Percentiles rank a stretch among this genome's conserved stretches.
Evolutionary conservation across 2,329 filamentous ascomycete genomes (phyloP).

Genomic region (Ophiostoma novo-ulmi): DNA sequence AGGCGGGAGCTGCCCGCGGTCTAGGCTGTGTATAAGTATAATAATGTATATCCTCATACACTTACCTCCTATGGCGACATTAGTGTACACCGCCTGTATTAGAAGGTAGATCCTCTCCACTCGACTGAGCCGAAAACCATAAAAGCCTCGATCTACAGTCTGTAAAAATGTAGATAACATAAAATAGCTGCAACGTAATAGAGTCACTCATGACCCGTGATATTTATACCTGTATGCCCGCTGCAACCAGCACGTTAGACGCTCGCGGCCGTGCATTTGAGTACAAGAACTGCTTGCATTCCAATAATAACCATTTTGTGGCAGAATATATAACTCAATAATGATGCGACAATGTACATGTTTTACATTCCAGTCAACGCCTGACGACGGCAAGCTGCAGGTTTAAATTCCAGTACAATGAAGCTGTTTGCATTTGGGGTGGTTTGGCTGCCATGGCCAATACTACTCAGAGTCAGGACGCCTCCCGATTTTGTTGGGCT

Average conservation of each 20-base stretch:
- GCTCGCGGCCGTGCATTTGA: not conserved
- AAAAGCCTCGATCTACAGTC: not conserved
- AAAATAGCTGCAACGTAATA: too few relatives aligned
- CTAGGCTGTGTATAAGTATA: not conserved
- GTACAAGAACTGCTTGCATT: not conserved
- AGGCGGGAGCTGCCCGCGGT: not conserved
- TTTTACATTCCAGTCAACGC: not conserved
- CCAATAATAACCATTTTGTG: not conserved
- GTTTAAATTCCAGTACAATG: not conserved
- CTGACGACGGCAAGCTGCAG: not conserved
- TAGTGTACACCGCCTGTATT: not conserved
- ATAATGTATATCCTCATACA: not conserved
- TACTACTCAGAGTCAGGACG: too few relatives aligned
- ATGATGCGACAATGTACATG: not conserved
- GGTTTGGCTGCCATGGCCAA: too few relatives aligned
- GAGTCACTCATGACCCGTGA: not conserved
- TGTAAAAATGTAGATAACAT: too few relatives aligned
- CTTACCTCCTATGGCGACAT: not conserved
- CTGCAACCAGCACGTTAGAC: not conserved
- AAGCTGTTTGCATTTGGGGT: not conserved
- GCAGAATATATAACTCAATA: not conserved
- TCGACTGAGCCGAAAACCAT: not conserved
- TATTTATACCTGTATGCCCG: not conserved
- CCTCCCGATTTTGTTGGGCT: not conserved
- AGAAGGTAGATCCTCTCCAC: slow-evolving; percentile 1